These are phyloP conservation scores for Nitzschia sp. DNA, from an alignment of 108 stramenopile species.

Conservation along the genomic window DNA sequence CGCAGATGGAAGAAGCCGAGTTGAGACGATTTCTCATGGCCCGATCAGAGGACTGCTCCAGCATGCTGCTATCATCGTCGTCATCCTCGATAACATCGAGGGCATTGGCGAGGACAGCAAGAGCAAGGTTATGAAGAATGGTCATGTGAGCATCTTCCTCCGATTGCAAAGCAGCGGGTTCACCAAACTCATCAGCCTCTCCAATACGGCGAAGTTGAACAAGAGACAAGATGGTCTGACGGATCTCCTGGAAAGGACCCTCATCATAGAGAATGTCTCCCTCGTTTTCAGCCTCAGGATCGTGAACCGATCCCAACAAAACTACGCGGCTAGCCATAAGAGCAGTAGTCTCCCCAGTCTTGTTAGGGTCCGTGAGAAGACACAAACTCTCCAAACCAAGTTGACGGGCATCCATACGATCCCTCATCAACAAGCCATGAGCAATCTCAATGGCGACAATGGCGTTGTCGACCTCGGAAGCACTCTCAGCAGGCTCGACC, in stretches of 20 bases:
- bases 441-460: conserved; percentile 84
- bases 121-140: conserved; percentile 74
- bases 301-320: conserved; percentile 64
- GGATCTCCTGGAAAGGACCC: conserved; percentile 74
- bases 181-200: conserved; percentile 55
- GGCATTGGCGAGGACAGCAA: conserved; percentile 81
- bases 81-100: conserved; percentile 63
- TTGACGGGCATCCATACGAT: conserved; percentile 80
- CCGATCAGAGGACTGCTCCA: conserved; percentile 37
- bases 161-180: conserved; percentile 33
- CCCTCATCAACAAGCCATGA: conserved; percentile 78
- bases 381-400: conserved; percentile 81
- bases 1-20: conserved; percentile 44
- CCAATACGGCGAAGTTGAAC: conserved; percentile 70
- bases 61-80: conserved; percentile 40
- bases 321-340: conserved; percentile 81
- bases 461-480: conserved; percentile 58
- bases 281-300: conserved; percentile 45
- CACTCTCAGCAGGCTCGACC: conserved; percentile 31
- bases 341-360: conserved; percentile 71
- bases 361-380: conserved; percentile 75
- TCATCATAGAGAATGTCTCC: conserved; percentile 62
- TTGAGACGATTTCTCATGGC: conserved; percentile 39
- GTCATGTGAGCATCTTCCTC: conserved; percentile 63
- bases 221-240: conserved; percentile 72